These are phyloP conservation scores for Boletus bicolor DNA, from an alignment of 768 basidiomycete genomes.

Conservation along the genomic window DNA sequence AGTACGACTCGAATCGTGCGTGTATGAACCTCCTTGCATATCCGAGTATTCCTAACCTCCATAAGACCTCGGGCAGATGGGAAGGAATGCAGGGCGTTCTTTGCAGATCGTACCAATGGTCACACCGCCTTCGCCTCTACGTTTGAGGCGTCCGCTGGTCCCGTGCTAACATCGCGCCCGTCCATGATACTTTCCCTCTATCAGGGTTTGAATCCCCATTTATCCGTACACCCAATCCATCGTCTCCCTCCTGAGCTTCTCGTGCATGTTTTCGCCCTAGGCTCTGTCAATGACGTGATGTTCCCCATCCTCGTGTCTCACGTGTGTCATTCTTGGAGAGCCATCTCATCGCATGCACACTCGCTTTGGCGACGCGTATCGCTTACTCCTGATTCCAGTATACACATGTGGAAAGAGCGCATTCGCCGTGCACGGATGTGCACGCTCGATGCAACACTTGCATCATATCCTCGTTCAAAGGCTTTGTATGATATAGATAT, in stretches of 20 bases:
- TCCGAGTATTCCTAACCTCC: constrained; percentile 3
- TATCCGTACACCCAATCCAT: constrained; percentile 49
- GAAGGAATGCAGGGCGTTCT: constrained; percentile 19
- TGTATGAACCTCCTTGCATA: neutral
- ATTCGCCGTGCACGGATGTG: constrained; percentile 58
- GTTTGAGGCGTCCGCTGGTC: constrained; percentile 13
- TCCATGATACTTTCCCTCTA: constrained; percentile 30
- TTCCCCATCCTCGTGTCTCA: constrained; percentile 65
- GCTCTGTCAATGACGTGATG: constrained; percentile 51
- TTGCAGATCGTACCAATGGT: constrained; percentile 22
- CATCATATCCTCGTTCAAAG: constrained; percentile 32
- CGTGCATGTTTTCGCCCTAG: constrained; percentile 59
- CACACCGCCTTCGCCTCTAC: constrained; percentile 15
- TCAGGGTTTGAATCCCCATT: constrained; percentile 17
- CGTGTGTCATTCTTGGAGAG: constrained; percentile 64
- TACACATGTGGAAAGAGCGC: constrained; percentile 61
- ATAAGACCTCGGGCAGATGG: constrained; percentile 17
- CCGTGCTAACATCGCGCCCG: constrained; percentile 22
- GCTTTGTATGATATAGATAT: constrained; percentile 33
- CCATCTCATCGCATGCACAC: constrained; percentile 57
- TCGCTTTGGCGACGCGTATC: constrained; percentile 62
- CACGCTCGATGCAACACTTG: constrained; percentile 57
- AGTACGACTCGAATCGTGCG: constrained; percentile 33
- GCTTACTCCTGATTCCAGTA: constrained; percentile 40
- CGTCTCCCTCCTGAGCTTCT: constrained; percentile 63